These are phyloP conservation scores for Luvunga scandens DNA, from an alignment of 345 rosid genomes.

Conservation along the genomic window DNA sequence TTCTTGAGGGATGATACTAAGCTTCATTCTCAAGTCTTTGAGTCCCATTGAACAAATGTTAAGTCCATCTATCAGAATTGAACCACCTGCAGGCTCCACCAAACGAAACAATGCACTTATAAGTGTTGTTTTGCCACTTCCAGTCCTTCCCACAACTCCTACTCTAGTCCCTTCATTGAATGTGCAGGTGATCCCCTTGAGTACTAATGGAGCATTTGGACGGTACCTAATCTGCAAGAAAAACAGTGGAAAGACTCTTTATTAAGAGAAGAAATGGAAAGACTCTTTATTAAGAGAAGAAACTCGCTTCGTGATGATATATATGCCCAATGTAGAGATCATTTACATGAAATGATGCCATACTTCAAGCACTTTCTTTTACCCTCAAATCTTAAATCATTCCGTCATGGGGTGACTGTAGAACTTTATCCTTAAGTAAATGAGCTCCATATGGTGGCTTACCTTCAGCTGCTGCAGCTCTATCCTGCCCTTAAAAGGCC, in stretches of 20 bases:
- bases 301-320: not conserved
- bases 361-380: not conserved
- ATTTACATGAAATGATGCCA: not conserved
- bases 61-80: constrained; percentile 64
- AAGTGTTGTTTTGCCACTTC: constrained; percentile 88
- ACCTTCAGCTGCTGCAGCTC: constrained; percentile 71
- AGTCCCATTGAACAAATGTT: constrained; percentile 77
- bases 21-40: constrained; percentile 79
- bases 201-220: constrained; percentile 60
- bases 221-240: constrained; percentile 58
- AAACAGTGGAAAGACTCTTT: not conserved
- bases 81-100: constrained; percentile 78
- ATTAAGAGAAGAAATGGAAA: not conserved
- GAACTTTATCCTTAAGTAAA: not conserved
- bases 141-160: constrained; percentile 90
- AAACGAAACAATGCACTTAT: constrained; percentile 86
- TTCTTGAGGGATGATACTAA: constrained; percentile 97
- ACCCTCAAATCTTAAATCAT: not conserved
- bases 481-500: constrained; percentile 71
- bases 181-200: constrained; percentile 76
- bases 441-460: not conserved
- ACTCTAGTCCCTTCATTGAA: constrained; percentile 70
- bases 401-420: not conserved
- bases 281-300: not conserved
- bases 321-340: not conserved